These are phyloP conservation scores for Giardia duodenalis DNA, from an alignment of 208 protist species.

Conservation along the genomic window DNA sequence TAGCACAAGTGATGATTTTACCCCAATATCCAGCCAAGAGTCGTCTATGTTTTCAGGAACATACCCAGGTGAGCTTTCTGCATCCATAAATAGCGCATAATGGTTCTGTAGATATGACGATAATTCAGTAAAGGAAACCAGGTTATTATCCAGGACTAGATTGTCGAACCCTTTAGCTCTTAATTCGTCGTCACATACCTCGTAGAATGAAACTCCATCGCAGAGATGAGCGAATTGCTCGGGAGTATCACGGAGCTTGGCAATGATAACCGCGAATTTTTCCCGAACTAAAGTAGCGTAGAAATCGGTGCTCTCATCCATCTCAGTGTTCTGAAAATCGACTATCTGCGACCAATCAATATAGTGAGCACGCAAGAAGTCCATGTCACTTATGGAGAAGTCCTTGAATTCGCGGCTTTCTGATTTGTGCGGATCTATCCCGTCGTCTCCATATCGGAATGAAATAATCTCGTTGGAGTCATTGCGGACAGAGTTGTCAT, in stretches of 20 bases:
- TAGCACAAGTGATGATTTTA: too few species aligned
- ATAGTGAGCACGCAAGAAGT: conserved; percentile 25
- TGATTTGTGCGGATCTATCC: conserved; percentile 74
- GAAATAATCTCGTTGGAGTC: conserved; percentile 74
- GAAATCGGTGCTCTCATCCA: neutral
- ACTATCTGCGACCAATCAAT: conserved; percentile 32
- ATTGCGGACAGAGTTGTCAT: conserved; percentile 63
- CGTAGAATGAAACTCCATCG: neutral
- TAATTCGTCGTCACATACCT: neutral
- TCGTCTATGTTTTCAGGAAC: neutral
- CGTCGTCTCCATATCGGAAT: conserved; percentile 97
- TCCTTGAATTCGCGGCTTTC: conserved; percentile 55
- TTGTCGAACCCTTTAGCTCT: neutral
- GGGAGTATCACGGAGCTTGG: too few species aligned
- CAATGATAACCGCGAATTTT: neutral
- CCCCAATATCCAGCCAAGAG: neutral
- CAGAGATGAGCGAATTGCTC: neutral
- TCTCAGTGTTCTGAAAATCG: conserved; percentile 48
- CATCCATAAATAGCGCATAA: neutral
- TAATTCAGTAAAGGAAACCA: neutral
- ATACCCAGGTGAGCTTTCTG: neutral
- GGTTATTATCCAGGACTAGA: neutral
- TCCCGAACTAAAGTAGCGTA: conserved; percentile 52
- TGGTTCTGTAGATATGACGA: neutral
- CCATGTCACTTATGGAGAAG: conserved; percentile 40